Conservation (phyloP, 2,329 filamentous ascomycete genomes). For the Diaporthe citrichinensis region DNA sequence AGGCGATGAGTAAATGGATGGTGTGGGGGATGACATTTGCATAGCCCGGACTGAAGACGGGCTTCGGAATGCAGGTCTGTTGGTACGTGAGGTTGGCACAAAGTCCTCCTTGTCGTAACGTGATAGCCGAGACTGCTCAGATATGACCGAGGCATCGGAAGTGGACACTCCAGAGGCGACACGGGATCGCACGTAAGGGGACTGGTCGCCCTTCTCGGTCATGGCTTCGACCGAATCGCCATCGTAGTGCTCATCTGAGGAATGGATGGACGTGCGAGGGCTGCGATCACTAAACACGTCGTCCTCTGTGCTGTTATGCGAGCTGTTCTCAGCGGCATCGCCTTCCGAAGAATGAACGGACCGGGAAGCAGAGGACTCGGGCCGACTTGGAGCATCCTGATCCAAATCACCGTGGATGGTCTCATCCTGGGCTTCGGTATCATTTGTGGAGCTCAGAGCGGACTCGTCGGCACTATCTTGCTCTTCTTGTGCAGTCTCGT, state of each 20-base stretch:
- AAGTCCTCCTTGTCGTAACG: slow-evolving; percentile 67
- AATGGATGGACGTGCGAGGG: slow-evolving; percentile 69
- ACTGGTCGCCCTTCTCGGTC: slow-evolving; percentile 42
- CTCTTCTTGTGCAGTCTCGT: slow-evolving; percentile 41
- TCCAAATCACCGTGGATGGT: slow-evolving; percentile 37
- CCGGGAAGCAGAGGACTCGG: slow-evolving; percentile 44
- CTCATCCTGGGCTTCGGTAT: slow-evolving; percentile 40
- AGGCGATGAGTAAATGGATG: slow-evolving; percentile 69
- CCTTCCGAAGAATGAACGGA: slow-evolving; percentile 45
- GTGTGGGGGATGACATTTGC: slow-evolving; percentile 78
- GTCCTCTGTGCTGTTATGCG: slow-evolving; percentile 66
- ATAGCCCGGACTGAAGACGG: slow-evolving; percentile 78
- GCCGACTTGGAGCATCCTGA: slow-evolving; percentile 40
- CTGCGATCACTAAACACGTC: slow-evolving; percentile 73
- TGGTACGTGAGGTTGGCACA: slow-evolving; percentile 68
- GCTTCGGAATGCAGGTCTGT: slow-evolving; percentile 76
- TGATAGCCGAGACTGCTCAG: slow-evolving; percentile 66
- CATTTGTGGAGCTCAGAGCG: slow-evolving; percentile 42
- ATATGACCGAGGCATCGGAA: slow-evolving; percentile 59
- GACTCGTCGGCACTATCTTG: slow-evolving; percentile 43
- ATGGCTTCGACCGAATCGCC: slow-evolving; percentile 43
- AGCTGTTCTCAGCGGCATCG: slow-evolving; percentile 61
- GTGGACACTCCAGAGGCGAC: slow-evolving; percentile 47
- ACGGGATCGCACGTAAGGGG: slow-evolving; percentile 54
- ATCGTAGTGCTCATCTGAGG: slow-evolving; percentile 53